Evolutionary conservation across 225 moss, liverwort and hornwort genomes (phyloP), one percentile per base, ranked within the genome.

Genomic region (Polytrichum formosum): DNA sequence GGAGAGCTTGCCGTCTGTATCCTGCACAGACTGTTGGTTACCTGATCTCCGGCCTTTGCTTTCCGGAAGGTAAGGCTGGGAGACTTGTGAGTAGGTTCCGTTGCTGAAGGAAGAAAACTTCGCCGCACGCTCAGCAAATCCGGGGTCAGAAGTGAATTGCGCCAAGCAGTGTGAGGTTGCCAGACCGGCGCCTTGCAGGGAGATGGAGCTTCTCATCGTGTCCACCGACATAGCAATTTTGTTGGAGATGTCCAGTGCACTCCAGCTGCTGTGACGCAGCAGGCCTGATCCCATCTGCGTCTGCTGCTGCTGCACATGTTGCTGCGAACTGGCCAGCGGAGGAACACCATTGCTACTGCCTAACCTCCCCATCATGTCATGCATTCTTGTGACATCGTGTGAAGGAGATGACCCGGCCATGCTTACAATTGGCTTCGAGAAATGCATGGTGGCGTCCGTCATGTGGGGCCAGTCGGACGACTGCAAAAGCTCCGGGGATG

Each of bases 61-160:
- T 33, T 59, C 29, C 16, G 69, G 29, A 28, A 56, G 56, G 56
- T 56, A 70, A 28, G 69, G 56, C 56, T 30, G 56, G 13, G 69
- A 56, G 28, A 70, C 17, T 28, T 56, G 69, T 5, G 69, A 70
- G 26, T 70, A 70, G 4, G 56, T 56, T 16, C 70, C 70, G 28
- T 70, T 70, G 54, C 70, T 60, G 70, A 70, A 70, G 70, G 70
- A 70, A 23, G 70, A 70, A 23, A 70, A 70, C 59, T 59, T 70
- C 2, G 70, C 70, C 29, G 70, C 70, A 10, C 70, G 70, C 70
- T 70, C 70, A 6, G 70, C 70, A 21, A 70, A 70, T 10, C 70
- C 70, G 16, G 70, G 70, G 17, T 70, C 70, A 29, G 70, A 70
- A 17, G 70, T 20, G 58, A 70, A 70, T 22, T 70, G 70, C 1